These are phyloP conservation scores for Ceriops decandra DNA, from an alignment of 345 rosid genomes.

Conservation along the genomic window DNA sequence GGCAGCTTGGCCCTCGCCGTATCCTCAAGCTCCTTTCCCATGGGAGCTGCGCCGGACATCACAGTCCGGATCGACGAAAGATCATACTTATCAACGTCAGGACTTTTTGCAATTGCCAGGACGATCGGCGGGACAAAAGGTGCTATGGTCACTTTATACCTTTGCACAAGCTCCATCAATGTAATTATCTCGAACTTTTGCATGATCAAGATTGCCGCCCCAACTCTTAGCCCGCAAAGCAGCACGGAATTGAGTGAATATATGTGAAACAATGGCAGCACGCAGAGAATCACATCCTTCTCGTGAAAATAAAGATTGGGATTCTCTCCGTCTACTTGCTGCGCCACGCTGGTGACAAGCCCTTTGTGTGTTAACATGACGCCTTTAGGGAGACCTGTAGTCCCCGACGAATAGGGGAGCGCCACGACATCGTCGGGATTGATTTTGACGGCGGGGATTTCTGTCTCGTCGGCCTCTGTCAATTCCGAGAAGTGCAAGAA, in stretches of 20 bases:
- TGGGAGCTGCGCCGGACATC: constrained; percentile 83
- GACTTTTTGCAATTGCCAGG: constrained; percentile 57
- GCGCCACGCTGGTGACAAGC: constrained; percentile 72
- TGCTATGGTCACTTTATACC: constrained; percentile 63
- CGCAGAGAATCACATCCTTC: constrained; percentile 73
- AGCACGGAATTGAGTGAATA: constrained; percentile 65
- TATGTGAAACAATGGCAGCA: constrained; percentile 77
- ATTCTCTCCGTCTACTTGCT: constrained; percentile 92
- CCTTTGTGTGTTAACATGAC: constrained; percentile 91
- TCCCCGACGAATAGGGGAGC: constrained; percentile 89
- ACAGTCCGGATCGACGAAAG: constrained; percentile 60
- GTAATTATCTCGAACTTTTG: constrained; percentile 62
- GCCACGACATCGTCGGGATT: constrained; percentile 69
- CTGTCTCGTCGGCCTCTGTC: constrained; percentile 39
- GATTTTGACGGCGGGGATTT: constrained; percentile 35
- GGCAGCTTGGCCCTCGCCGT: constrained; percentile 62
- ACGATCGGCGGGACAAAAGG: constrained; percentile 84
- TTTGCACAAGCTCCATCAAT: constrained; percentile 54
- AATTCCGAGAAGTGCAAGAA: constrained; percentile 67
- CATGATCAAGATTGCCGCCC: constrained; percentile 81
- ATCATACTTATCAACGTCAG: constrained; percentile 60
- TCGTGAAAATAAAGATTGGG: constrained; percentile 69
- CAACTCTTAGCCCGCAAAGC: constrained; percentile 76
- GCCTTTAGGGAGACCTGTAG: constrained; percentile 92
- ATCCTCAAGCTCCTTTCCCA: constrained; percentile 93